Evolutionary conservation across 176 grass and related monocot genomes (phyloP).

Genomic region (Secale cereale): DNA sequence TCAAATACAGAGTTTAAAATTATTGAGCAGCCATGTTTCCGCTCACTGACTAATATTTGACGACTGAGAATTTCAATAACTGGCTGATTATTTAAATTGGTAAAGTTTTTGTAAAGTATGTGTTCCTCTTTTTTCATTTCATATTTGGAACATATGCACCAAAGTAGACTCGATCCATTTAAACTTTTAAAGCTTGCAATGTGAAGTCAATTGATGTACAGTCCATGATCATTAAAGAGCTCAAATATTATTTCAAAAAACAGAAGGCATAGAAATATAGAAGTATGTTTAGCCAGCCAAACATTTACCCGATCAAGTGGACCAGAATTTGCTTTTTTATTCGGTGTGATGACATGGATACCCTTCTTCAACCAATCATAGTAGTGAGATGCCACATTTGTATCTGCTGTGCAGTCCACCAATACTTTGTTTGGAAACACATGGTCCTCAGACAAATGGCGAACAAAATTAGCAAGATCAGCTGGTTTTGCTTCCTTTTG

Average conservation of each 20-base stretch:
- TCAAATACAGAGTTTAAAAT: background rate
- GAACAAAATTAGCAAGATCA: constrained; percentile 62
- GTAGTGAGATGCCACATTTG: constrained; percentile 77
- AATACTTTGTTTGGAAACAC: constrained; percentile 94
- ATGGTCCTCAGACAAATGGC: constrained; percentile 85
- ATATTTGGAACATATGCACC: background rate
- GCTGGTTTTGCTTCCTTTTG: constrained; percentile 56
- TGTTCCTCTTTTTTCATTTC: background rate
- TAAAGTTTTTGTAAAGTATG: background rate
- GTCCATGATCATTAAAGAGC: background rate
- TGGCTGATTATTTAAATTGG: background rate
- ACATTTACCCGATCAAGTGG: constrained; percentile 83
- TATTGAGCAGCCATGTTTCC: background rate
- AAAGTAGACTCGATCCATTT: background rate
- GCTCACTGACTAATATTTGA: background rate
- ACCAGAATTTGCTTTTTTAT: constrained; percentile 97
- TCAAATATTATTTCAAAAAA: background rate
- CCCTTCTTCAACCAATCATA: constrained; percentile 90
- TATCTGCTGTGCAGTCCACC: constrained; percentile 97
- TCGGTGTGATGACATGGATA: constrained; percentile 93
- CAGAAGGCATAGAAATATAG: background rate
- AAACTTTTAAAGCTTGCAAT: background rate
- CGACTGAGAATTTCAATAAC: background rate
- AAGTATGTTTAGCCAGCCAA: constrained; percentile 17
- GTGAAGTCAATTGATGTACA: background rate